Base-by-base conservation (phyloP, 2,329 filamentous ascomycete genomes). In the Dendryphion nanum region DNA sequence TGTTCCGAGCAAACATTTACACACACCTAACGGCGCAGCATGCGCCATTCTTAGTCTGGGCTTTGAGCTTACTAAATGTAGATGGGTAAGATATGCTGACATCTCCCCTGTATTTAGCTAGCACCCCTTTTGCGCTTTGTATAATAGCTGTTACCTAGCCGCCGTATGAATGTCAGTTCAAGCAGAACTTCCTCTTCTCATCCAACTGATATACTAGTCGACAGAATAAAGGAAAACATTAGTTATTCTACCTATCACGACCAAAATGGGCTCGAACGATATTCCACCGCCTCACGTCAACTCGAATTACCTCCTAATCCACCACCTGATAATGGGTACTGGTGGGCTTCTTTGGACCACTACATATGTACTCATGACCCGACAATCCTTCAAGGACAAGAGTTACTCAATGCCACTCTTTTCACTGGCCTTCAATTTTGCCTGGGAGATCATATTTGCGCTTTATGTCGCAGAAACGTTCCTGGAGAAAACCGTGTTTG, bases 401-500 rank as follows among this genome's bases (percentile, higher is more conserved):
- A 71, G 71, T 4, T 77, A 75, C 45, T 67, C 73, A 23, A 73
- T 77, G 57, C 74, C 75, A 0, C 51, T 77, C 8, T 51, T 75
- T 33, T 66, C 71, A 1, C 68, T 78, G 7, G 67, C 68, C 12
- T 50, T 72, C 50, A 78, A 79, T 42, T 65, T 77, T 21, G 69
- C 68, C 2, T 78, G 75, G 74, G 75, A 78, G 50, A 53, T 74
- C 3, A 61, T 78, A 37, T 75, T 73, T 55, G 66, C 66, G 2
- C 56, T 75, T 17, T 72, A 64, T 45, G 71, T 77, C 13, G 63
- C 68, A 40, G 73, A 76, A 42, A 55, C 61, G 4, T 49, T 55
- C 1, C 49, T 74, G 7, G 75, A 78, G 48, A 59, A 59, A 10
- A 45, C 59, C 13, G 71, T 72, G 18, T 76, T 77, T 51, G 47